These are phyloP conservation scores for Paecilomyces fulvus DNA, from an alignment of 2,329 filamentous ascomycete genomes.

Conservation along the genomic window DNA sequence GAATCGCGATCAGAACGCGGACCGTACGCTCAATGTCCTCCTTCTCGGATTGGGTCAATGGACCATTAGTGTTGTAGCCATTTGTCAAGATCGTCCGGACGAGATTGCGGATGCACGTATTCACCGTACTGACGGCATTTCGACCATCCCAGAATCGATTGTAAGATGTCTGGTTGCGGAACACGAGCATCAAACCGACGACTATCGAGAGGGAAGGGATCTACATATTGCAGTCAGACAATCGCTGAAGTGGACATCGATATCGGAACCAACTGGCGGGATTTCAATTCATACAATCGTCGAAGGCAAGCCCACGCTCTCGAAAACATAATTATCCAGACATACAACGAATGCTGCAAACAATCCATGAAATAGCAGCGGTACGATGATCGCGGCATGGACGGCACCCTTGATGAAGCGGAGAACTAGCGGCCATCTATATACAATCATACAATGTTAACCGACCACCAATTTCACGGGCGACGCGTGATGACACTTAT, in stretches of 20 bases:
- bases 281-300: constrained; percentile 41
- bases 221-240: constrained; percentile 17
- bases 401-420: constrained; percentile 58
- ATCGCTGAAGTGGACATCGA: background rate
- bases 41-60: constrained; percentile 36
- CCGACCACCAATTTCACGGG: background rate
- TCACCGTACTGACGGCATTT: constrained; percentile 48
- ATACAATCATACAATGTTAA: background rate
- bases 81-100: constrained; percentile 48
- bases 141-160: constrained; percentile 57
- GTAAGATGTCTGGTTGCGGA: constrained; percentile 57
- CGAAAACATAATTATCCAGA: constrained; percentile 44
- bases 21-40: constrained; percentile 52
- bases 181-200: constrained; percentile 59
- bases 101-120: constrained; percentile 52
- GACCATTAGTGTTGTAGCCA: constrained; percentile 26
- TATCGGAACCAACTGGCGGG: background rate
- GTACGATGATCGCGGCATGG: constrained; percentile 49
- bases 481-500: background rate
- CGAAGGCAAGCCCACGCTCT: constrained; percentile 47
- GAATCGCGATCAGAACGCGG: constrained; percentile 51
- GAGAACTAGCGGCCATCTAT: constrained; percentile 54
- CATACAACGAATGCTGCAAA: constrained; percentile 53
- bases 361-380: constrained; percentile 49
- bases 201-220: constrained; percentile 57